A percentile compares a stretch with the other conserved stretches of the same genome.
phyloP scores from a whole-genome alignment of 176 grass and related monocot species.

The Avena atlantica region DNA sequence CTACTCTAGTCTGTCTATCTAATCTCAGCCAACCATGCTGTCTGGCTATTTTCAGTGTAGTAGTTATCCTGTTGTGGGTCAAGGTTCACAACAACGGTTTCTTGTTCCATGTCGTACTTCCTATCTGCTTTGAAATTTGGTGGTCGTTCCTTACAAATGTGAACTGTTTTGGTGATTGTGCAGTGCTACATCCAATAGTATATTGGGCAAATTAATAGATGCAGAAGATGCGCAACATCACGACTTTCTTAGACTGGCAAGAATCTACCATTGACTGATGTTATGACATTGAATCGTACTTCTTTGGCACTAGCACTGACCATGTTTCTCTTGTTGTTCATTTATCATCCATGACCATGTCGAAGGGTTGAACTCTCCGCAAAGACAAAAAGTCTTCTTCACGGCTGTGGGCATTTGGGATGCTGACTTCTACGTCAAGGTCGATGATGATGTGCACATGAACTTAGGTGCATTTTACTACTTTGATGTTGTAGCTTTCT shows the following conservation, averaged over 20 bases:
- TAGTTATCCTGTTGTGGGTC: not conserved
- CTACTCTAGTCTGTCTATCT: not conserved
- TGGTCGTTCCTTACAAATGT: not conserved
- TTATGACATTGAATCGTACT: constrained; percentile 18
- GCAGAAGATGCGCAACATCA: constrained; percentile 82
- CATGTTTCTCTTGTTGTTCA: not conserved
- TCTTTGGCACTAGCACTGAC: constrained; percentile 31
- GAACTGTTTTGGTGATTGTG: constrained; percentile 31
- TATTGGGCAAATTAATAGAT: constrained; percentile 93
- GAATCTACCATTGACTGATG: constrained; percentile 18
- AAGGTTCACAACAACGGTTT: constrained; percentile 1
- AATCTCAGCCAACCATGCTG: not conserved
- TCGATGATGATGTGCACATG: constrained; percentile 97
- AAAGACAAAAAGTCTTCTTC: constrained; percentile 98
- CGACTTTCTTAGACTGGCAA: constrained; percentile 92
- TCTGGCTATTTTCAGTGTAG: not conserved
- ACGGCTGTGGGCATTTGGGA: constrained; percentile 87
- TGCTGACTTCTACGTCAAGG: constrained; percentile 97
- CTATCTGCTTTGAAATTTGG: constrained; percentile 17
- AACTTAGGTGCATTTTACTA: constrained; percentile 77
- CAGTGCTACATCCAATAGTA: constrained; percentile 94
- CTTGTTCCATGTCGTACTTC: constrained; percentile 19
- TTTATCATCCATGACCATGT: constrained; percentile 73
- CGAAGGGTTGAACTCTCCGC: constrained; percentile 95
- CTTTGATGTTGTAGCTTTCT: constrained; percentile 15